Conservation (phyloP, 106 monocot genomes). For the Allium cepa region DNA sequence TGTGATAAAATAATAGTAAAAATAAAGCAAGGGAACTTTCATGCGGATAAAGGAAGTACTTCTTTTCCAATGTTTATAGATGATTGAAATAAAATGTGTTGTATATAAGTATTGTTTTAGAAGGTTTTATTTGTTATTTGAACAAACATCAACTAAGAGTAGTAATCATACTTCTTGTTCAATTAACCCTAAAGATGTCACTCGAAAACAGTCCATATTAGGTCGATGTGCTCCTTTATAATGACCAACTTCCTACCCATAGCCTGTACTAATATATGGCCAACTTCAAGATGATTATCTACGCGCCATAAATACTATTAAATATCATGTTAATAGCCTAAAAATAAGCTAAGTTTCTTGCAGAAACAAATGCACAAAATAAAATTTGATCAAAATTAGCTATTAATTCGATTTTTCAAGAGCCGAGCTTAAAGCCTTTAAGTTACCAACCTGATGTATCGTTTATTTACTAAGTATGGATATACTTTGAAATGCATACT, state of each 20-base stretch:
- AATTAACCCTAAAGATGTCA: slow-evolving; percentile 79
- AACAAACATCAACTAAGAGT: background rate
- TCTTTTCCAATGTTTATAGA: background rate
- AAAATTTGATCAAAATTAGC: too few species aligned
- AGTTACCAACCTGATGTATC: too few species aligned
- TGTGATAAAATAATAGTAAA: too few species aligned
- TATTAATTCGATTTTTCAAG: too few species aligned
- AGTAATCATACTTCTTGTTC: slow-evolving; percentile 41
- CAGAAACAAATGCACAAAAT: too few species aligned
- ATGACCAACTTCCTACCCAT: slow-evolving; percentile 98
- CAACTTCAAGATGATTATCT: background rate
- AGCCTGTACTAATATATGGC: slow-evolving; percentile 33
- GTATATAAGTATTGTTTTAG: background rate
- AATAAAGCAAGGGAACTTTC: too few species aligned
- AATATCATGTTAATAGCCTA: background rate
- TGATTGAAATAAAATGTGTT: background rate
- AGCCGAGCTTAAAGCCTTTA: too few species aligned
- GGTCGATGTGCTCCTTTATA: slow-evolving; percentile 87
- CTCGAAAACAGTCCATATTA: slow-evolving; percentile 79
- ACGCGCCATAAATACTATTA: background rate
- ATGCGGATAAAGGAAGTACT: too few species aligned
- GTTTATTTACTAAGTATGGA: too few species aligned
- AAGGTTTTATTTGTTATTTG: background rate
- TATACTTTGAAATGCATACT: too few species aligned
- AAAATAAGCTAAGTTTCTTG: too few species aligned